phyloP scores from a whole-genome alignment of 108 stramenopile species.

The Nannochloropsis granulata region DNA sequence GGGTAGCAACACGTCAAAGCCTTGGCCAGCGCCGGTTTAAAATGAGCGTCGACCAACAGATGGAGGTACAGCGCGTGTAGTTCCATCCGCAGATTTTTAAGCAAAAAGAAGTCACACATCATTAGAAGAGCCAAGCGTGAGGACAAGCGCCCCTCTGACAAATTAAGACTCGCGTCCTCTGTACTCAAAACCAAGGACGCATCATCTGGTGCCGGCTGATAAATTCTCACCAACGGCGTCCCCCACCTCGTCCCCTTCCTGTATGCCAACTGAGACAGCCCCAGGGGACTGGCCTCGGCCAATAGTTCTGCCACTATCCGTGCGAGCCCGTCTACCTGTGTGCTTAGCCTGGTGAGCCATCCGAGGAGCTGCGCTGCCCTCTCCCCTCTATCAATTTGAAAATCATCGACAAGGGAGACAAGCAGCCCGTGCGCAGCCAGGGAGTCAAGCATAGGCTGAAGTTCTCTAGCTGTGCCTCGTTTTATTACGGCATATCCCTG shows the following conservation, averaged over 20 bases:
- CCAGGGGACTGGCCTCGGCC: background rate
- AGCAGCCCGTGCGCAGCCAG: background rate
- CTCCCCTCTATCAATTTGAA: background rate
- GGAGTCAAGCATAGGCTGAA: background rate
- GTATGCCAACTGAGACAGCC: background rate
- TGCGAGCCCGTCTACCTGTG: background rate
- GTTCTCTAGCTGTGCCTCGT: background rate
- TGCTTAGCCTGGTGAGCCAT: background rate
- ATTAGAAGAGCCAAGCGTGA: constrained; percentile 7
- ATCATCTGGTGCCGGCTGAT: background rate
- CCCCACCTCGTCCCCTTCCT: background rate
- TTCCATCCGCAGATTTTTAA: background rate
- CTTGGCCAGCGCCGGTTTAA: constrained; percentile 17
- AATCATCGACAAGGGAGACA: background rate
- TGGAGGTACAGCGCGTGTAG: constrained; percentile 15
- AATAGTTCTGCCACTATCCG: background rate
- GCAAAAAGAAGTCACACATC: constrained; percentile 6
- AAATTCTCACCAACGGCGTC: background rate
- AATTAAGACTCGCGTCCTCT: background rate
- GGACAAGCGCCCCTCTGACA: background rate
- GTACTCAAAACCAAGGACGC: background rate
- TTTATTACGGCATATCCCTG: constrained; percentile 8
- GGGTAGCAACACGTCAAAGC: constrained; percentile 16
- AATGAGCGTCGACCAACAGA: constrained; percentile 17
- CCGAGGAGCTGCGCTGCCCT: background rate